Evolutionary conservation across 73 alveolate genomes (phyloP).

Genomic region (Tetrahymena thermophila): DNA sequence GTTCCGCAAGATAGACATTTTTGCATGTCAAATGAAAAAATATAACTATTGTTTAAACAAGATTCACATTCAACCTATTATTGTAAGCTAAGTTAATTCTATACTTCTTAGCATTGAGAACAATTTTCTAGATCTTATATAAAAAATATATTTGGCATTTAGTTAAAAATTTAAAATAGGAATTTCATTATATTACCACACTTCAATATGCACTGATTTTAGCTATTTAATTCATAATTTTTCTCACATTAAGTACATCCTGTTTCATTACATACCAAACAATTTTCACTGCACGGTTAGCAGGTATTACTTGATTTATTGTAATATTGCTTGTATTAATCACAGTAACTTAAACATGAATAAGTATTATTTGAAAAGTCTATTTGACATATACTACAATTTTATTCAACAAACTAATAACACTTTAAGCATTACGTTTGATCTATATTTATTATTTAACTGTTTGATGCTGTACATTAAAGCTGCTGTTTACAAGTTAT

Average conservation of each 20-base stretch:
- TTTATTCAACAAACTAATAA: neutral
- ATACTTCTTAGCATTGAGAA: neutral
- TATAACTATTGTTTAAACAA: neutral
- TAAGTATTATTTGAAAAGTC: neutral
- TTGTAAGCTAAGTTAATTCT: neutral
- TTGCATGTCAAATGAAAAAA: neutral
- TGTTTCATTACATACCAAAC: neutral
- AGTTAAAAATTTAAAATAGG: neutral
- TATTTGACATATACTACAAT: neutral
- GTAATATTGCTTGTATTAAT: neutral
- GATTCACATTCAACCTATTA: neutral
- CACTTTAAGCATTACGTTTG: neutral
- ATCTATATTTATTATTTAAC: neutral
- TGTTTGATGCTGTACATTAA: neutral
- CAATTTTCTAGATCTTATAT: neutral
- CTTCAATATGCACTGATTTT: neutral
- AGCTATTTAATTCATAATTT: neutral
- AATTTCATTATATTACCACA: neutral
- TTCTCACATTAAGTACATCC: neutral
- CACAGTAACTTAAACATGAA: neutral
- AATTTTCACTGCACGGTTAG: neutral
- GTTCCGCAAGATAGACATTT: neutral
- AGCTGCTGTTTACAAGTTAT: neutral
- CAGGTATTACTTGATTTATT: neutral
- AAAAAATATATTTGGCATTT: neutral